phyloP scores from a whole-genome alignment of 495 filamentous ascomycete species.

The Penicillium nucicola region DNA sequence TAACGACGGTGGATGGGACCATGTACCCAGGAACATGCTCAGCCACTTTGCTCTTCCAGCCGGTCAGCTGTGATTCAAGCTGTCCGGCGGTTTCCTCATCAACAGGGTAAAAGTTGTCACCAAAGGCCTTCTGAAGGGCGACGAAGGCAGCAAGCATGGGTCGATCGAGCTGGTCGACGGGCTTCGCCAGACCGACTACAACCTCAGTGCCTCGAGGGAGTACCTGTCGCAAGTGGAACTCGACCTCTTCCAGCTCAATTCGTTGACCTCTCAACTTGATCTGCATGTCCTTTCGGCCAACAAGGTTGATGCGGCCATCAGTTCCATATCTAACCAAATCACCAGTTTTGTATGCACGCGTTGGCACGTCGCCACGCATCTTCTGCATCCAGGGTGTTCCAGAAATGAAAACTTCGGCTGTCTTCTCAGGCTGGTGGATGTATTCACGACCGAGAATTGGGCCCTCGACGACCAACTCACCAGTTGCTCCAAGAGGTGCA shows the following conservation, averaged over 20 bases:
- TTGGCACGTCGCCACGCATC: neutral
- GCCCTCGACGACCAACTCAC: slow-evolving; percentile 45
- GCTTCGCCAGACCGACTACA: neutral
- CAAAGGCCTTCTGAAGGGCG: neutral
- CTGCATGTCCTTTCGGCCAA: slow-evolving; percentile 25
- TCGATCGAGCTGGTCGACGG: neutral
- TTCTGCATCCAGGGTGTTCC: neutral
- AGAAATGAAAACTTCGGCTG: slow-evolving; percentile 28
- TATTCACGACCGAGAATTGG: slow-evolving; percentile 39
- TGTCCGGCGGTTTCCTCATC: neutral
- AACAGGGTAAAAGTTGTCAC: neutral
- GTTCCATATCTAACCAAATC: slow-evolving; percentile 13
- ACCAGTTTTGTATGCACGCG: slow-evolving; percentile 11
- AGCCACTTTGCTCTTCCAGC: neutral
- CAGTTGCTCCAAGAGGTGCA: slow-evolving; percentile 38
- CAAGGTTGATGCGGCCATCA: slow-evolving; percentile 3
- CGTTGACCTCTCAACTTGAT: slow-evolving; percentile 43
- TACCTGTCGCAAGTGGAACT: slow-evolving; percentile 14
- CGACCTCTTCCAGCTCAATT: slow-evolving; percentile 44
- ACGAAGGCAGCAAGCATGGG: neutral
- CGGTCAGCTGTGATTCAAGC: slow-evolving; percentile 5
- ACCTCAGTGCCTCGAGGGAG: slow-evolving; percentile 6
- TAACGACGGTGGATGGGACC: slow-evolving; percentile 52
- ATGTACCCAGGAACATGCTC: slow-evolving; percentile 40
- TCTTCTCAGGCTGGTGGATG: slow-evolving; percentile 31